phyloP scores from a whole-genome alignment of 148 eudicot genomes.

The Nepenthes mirabilis region DNA sequence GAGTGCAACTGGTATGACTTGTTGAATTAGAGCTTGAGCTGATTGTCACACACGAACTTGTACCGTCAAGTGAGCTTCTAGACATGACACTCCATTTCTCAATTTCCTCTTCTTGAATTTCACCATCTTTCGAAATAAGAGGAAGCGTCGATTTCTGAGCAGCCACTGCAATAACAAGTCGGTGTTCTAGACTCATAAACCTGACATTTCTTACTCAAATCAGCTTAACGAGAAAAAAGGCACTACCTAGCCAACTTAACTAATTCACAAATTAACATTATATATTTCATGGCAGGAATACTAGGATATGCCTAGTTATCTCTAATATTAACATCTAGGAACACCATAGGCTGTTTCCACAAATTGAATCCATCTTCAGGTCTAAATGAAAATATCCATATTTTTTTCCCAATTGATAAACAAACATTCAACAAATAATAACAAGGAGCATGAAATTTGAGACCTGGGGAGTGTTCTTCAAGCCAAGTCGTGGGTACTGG shows the following conservation, averaged over 20 bases:
- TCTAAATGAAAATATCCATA: too few relatives aligned
- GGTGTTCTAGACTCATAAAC: constrained; percentile 93
- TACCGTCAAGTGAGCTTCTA: constrained; percentile 91
- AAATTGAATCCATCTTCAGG: not conserved
- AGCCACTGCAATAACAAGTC: constrained; percentile 88
- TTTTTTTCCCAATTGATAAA: not conserved
- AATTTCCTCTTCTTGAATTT: constrained; percentile 90
- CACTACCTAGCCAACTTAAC: not conserved
- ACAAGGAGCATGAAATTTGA: not conserved
- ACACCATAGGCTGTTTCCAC: too few relatives aligned
- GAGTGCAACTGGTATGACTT: constrained; percentile 39
- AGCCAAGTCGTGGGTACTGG: constrained; percentile 58
- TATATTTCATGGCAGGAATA: not conserved
- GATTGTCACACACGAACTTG: constrained; percentile 59
- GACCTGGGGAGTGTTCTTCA: constrained; percentile 87
- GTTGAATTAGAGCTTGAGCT: constrained; percentile 66
- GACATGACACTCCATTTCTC: constrained; percentile 23
- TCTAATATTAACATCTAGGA: too few relatives aligned
- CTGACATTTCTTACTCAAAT: constrained; percentile 23
- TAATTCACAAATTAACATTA: not conserved
- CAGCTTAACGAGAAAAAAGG: constrained; percentile 4
- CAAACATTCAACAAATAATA: too few relatives aligned
- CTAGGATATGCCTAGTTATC: not conserved
- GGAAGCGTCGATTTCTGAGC: constrained; percentile 92
- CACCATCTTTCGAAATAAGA: constrained; percentile 81